These are phyloP conservation scores for Nicotiana tomentosiformis DNA, from an alignment of 257 asterid genomes.

Conservation along the genomic window DNA sequence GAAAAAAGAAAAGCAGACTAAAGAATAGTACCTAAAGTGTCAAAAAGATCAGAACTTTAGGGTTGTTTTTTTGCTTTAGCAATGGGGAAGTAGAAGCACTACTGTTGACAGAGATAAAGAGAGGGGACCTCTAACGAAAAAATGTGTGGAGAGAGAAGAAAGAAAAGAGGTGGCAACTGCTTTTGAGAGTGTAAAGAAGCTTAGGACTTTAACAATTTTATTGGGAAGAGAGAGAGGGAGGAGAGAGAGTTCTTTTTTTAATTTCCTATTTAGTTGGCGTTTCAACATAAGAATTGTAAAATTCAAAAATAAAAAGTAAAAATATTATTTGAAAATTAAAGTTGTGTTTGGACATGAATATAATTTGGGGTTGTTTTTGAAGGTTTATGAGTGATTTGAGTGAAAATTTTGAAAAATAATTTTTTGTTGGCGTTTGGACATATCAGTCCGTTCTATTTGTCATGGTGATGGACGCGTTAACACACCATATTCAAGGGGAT, in stretches of 20 bases:
- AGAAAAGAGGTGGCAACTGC: neutral
- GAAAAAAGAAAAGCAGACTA: neutral
- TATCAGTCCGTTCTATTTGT: too few species aligned
- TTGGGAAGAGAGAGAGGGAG: neutral
- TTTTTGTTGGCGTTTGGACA: too few species aligned
- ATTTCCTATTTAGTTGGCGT: too few species aligned
- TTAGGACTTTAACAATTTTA: neutral
- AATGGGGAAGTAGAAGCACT: constrained; percentile 4
- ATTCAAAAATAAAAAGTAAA: too few species aligned
- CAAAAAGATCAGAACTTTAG: constrained; percentile 9
- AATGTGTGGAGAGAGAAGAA: neutral
- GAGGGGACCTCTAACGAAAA: neutral
- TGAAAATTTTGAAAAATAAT: too few species aligned
- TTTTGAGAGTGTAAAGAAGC: neutral
- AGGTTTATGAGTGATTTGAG: too few species aligned
- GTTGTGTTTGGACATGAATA: too few species aligned
- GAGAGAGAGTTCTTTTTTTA: neutral
- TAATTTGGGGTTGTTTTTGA: too few species aligned
- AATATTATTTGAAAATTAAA: too few species aligned
- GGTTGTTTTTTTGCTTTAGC: neutral
- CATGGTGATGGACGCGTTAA: too few species aligned
- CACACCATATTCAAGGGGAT: too few species aligned
- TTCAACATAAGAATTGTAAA: too few species aligned
- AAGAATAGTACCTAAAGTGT: constrained; percentile 5
- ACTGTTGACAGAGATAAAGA: constrained; percentile 10